phyloP scores from a whole-genome alignment of 208 protist species.

The Porcisia deanei region DNA sequence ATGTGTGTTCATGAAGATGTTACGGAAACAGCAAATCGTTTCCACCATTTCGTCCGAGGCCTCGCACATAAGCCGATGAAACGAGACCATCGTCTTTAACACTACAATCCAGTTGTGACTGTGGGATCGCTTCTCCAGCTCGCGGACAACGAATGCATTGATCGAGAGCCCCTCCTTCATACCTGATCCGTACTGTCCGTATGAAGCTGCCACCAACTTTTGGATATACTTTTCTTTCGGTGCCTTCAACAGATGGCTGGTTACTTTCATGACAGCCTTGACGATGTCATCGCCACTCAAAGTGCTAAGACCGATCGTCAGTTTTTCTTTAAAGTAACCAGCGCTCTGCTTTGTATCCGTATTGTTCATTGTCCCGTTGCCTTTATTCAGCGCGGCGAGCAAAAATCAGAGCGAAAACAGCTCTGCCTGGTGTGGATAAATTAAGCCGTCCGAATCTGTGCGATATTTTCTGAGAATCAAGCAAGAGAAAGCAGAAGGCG shows the following conservation, averaged over 20 bases:
- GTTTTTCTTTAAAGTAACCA: conserved; percentile 87
- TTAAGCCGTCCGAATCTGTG: neutral
- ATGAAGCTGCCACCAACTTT: conserved; percentile 63
- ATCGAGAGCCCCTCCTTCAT: conserved; percentile 32
- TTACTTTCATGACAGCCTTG: conserved; percentile 79
- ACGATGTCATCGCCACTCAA: conserved; percentile 75
- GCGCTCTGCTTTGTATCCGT: conserved; percentile 70
- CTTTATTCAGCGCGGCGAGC: neutral
- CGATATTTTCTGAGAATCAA: neutral
- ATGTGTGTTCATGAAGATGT: conserved; percentile 49
- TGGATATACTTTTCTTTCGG: conserved; percentile 90
- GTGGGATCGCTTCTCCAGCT: conserved; percentile 75
- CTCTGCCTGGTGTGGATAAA: neutral
- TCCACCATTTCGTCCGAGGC: conserved; percentile 61
- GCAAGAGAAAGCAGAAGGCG: neutral
- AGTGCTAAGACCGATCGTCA: conserved; percentile 57
- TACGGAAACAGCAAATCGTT: conserved; percentile 46
- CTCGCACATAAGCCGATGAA: conserved; percentile 72
- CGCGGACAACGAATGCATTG: conserved; percentile 68
- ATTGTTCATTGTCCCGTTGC: conserved; percentile 32
- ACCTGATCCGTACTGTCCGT: conserved; percentile 40
- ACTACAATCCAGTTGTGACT: conserved; percentile 89
- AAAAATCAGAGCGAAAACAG: neutral
- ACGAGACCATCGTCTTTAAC: conserved; percentile 73
- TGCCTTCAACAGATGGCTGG: conserved; percentile 83